Evolutionary conservation across 2,329 filamentous ascomycete genomes (phyloP).

Genomic region (Xylaria sp.): DNA sequence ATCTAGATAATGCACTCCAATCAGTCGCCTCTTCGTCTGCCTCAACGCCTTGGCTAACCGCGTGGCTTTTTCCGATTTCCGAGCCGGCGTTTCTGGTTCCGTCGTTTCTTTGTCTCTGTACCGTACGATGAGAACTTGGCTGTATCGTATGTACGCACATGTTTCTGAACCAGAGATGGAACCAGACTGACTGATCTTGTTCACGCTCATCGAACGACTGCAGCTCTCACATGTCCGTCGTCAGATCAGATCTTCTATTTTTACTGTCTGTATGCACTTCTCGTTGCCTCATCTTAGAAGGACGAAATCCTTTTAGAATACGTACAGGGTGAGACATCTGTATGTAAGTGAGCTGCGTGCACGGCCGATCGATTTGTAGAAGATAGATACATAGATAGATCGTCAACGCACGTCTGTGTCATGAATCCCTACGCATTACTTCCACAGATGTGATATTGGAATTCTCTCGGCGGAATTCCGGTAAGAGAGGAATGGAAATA

Average conservation of each 20-base stretch:
- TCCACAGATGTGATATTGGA: too few relatives aligned
- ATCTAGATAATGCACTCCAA: slow-evolving; percentile 13
- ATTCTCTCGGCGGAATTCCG: too few relatives aligned
- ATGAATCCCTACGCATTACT: too few relatives aligned
- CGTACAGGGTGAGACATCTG: too few relatives aligned
- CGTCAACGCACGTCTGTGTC: too few relatives aligned
- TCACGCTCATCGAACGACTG: too few relatives aligned
- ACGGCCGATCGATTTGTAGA: too few relatives aligned
- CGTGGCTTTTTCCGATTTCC: slow-evolving; percentile 8
- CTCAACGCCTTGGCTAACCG: slow-evolving; percentile 12
- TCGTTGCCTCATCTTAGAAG: not conserved
- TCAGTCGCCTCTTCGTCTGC: not conserved
- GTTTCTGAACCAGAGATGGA: not conserved
- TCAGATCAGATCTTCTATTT: not conserved
- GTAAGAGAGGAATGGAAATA: too few relatives aligned
- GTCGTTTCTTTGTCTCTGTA: not conserved
- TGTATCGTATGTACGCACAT: not conserved
- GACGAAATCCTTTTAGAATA: too few relatives aligned
- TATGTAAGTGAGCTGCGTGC: too few relatives aligned
- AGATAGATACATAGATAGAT: too few relatives aligned
- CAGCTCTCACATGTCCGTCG: not conserved
- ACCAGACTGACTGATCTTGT: not conserved
- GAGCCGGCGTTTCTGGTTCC: slow-evolving; percentile 1
- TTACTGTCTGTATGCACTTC: not conserved
- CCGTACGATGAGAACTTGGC: not conserved